Conservation (phyloP, 2,329 filamentous ascomycete species). For the Aspergillus intermedius region DNA sequence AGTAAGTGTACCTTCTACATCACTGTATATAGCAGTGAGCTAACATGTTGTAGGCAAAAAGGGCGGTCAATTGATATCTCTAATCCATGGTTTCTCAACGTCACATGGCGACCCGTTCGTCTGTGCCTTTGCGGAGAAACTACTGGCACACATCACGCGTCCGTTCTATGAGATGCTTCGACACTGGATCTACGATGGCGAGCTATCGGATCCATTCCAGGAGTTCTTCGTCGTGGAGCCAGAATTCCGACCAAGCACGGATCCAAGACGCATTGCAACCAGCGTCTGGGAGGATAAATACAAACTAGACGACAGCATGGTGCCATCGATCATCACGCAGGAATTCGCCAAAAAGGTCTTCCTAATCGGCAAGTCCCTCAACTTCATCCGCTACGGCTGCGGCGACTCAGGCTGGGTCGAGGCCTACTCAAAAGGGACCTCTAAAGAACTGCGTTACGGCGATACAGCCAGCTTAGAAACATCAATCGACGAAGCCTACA, state of each 20-base stretch:
- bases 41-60: constrained; percentile 49
- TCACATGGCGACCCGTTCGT: constrained; percentile 95
- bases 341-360: constrained; percentile 97
- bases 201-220: constrained; percentile 88
- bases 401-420: constrained; percentile 93
- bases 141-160: constrained; percentile 77
- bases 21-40: neutral
- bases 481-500: constrained; percentile 96
- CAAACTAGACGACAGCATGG: constrained; percentile 74
- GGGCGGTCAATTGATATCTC: constrained; percentile 84
- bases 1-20: constrained; percentile 41
- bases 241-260: constrained; percentile 47
- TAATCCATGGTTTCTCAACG: constrained; percentile 88
- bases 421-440: constrained; percentile 85
- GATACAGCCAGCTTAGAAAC: constrained; percentile 86
- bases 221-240: constrained; percentile 95
- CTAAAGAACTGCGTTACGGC: constrained; percentile 84
- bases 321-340: constrained; percentile 85
- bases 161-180: constrained; percentile 96
- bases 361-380: constrained; percentile 92
- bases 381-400: constrained; percentile 95
- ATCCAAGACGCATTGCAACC: constrained; percentile 54
- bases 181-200: constrained; percentile 97
- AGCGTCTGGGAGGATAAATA: constrained; percentile 99
- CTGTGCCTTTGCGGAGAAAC: constrained; percentile 80